Percentiles rank a stretch among this genome's conserved stretches.
Conservation (phyloP, 1,139 yeast species). For the Taphrina communis region DNA sequence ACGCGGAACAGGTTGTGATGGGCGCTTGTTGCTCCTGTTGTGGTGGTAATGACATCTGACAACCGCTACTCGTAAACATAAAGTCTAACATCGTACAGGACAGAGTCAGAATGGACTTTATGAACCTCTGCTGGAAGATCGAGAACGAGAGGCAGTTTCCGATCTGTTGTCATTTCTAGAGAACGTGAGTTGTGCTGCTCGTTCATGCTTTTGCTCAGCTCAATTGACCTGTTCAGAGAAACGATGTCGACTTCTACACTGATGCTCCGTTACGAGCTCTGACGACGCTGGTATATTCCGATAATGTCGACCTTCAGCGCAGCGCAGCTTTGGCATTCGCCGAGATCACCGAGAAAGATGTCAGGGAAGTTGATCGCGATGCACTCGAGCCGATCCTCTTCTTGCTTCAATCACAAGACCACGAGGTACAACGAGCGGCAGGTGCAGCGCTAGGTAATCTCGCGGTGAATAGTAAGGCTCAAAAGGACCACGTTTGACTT, state of each 20-base stretch:
- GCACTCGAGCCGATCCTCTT: slow-evolving; percentile 92
- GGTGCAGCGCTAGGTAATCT: slow-evolving; percentile 97
- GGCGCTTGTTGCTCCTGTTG: slow-evolving; percentile 39
- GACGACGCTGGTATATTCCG: slow-evolving; percentile 90
- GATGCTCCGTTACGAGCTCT: slow-evolving; percentile 81
- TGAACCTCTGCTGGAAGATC: slow-evolving; percentile 75
- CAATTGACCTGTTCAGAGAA: slow-evolving; percentile 50
- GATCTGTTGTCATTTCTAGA: slow-evolving; percentile 86
- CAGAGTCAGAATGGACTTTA: slow-evolving; percentile 56
- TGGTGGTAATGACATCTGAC: slow-evolving; percentile 19
- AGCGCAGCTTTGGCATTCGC: slow-evolving; percentile 99
- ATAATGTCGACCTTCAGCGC: slow-evolving; percentile 90
- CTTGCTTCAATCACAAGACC: slow-evolving; percentile 81
- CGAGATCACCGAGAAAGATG: slow-evolving; percentile 95
- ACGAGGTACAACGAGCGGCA: slow-evolving; percentile 97
- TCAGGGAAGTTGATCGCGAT: slow-evolving; percentile 85
- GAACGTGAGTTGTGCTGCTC: slow-evolving; percentile 56
- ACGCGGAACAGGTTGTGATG: slow-evolving; percentile 7
- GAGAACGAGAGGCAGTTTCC: slow-evolving; percentile 94
- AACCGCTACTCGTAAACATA: background rate
- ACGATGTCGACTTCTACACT: slow-evolving; percentile 83
- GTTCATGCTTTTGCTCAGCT: slow-evolving; percentile 42
- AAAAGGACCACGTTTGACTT: too few relatives aligned
- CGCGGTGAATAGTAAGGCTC: slow-evolving; percentile 72
- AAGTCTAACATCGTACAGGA: slow-evolving; percentile 39